A percentile compares a stretch with the other conserved stretches of the same genome.
These are phyloP conservation scores for Sphaerulina populicola DNA, from an alignment of 2,329 filamentous ascomycete species.

Conservation along the genomic window DNA sequence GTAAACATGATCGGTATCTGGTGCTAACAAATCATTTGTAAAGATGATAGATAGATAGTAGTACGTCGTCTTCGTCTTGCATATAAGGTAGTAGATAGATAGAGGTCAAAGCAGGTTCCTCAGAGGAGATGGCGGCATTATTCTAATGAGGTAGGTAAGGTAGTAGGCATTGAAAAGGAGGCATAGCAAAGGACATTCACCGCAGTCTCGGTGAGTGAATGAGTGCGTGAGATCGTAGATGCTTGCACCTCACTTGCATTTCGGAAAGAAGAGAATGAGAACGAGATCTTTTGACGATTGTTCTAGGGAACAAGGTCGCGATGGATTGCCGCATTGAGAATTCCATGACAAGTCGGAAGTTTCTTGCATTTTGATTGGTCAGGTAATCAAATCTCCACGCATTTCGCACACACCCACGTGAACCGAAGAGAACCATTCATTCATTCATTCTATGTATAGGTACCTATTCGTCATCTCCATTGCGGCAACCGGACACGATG, in stretches of 20 bases:
- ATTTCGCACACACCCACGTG: not conserved
- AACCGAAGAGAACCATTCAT: not conserved
- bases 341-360: not conserved
- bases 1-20: conserved; percentile 25
- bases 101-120: too few species aligned
- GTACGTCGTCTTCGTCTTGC: too few species aligned
- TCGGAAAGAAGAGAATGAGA: not conserved
- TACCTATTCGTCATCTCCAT: not conserved
- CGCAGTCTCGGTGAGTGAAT: too few species aligned
- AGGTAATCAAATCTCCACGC: not conserved
- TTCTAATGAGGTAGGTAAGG: too few species aligned
- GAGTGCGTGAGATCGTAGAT: too few species aligned
- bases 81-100: too few species aligned
- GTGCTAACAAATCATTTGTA: not conserved
- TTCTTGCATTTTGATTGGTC: not conserved
- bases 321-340: conserved; percentile 3
- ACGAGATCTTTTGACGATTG: not conserved
- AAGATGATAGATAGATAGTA: not conserved
- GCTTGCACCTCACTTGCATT: too few species aligned
- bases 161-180: too few species aligned
- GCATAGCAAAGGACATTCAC: too few species aligned
- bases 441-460: not conserved
- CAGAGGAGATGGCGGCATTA: too few species aligned
- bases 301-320: not conserved
- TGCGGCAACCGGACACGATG: not conserved